phyloP scores from a whole-genome alignment of 306 rosid species.

The Lagenaria siceraria region DNA sequence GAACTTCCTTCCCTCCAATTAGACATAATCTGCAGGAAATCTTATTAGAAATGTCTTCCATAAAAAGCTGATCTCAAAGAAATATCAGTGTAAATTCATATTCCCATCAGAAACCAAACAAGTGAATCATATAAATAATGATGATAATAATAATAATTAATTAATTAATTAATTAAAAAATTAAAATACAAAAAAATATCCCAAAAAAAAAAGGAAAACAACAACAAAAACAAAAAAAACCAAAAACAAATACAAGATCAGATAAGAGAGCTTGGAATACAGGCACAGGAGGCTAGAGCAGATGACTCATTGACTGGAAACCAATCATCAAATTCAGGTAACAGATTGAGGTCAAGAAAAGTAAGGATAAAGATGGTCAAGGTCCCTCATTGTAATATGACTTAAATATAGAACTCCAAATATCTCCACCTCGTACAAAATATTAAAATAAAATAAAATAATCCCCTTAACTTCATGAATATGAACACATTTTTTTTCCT shows the following conservation, averaged over 20 bases:
- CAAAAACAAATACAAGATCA: background rate
- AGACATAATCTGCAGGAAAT: constrained; percentile 59
- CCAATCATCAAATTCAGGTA: background rate
- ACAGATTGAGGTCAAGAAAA: background rate
- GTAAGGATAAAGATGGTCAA: background rate
- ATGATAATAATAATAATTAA: too few relatives aligned
- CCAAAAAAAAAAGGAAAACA: background rate
- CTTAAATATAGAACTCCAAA: background rate
- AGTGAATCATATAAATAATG: background rate
- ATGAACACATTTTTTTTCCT: background rate
- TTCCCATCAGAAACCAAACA: background rate
- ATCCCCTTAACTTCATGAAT: background rate
- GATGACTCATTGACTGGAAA: background rate
- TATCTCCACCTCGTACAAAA: background rate
- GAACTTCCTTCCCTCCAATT: constrained; percentile 88
- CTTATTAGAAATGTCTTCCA: background rate
- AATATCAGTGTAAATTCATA: background rate
- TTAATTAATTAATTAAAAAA: too few relatives aligned
- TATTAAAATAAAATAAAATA: background rate
- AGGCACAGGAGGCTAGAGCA: background rate
- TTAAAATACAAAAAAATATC: too few relatives aligned
- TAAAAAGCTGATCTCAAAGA: background rate
- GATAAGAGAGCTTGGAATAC: background rate
- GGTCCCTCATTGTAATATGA: background rate
- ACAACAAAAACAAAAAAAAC: too few relatives aligned